A percentile compares a stretch with the other conserved stretches of the same genome.
These are phyloP conservation scores for Russula vinacea DNA, from an alignment of 768 basidiomycete genomes.

Conservation along the genomic window DNA sequence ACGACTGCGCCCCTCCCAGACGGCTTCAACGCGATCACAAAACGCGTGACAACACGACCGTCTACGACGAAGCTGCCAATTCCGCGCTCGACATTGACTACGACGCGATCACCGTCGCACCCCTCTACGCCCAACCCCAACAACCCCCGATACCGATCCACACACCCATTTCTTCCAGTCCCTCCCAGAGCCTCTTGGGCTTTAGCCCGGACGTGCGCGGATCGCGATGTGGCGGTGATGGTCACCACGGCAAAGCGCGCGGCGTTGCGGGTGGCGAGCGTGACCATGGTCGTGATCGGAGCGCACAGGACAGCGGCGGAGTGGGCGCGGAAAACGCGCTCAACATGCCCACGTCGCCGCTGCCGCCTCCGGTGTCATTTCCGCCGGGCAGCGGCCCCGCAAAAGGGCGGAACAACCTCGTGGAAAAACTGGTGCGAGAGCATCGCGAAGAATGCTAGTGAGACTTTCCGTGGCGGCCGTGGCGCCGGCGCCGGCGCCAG, in stretches of 20 bases:
- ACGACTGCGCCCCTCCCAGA: slow-evolving; percentile 43
- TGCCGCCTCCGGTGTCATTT: neutral
- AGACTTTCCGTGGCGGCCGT: slow-evolving; percentile 9
- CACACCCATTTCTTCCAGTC: slow-evolving; percentile 18
- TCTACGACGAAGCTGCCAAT: slow-evolving; percentile 22
- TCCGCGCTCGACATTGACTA: slow-evolving; percentile 29
- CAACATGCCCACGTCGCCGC: neutral
- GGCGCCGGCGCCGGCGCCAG: neutral
- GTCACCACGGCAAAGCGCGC: slow-evolving; percentile 22
- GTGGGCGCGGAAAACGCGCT: slow-evolving; percentile 13
- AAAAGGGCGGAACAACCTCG: slow-evolving; percentile 34
- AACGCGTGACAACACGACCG: slow-evolving; percentile 27
- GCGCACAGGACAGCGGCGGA: slow-evolving; percentile 5
- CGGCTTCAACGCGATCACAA: slow-evolving; percentile 42
- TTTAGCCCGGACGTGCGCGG: slow-evolving; percentile 4
- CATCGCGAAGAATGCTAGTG: slow-evolving; percentile 35
- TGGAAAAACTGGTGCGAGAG: slow-evolving; percentile 37
- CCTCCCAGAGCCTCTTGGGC: slow-evolving; percentile 23
- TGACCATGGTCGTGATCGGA: slow-evolving; percentile 5
- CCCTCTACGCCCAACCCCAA: neutral
- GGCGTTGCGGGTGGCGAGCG: slow-evolving; percentile 23
- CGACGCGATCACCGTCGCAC: slow-evolving; percentile 24
- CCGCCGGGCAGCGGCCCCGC: slow-evolving; percentile 22
- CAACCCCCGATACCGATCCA: neutral
- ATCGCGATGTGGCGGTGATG: neutral